Conservation (phyloP, 2,329 filamentous ascomycete genomes). For the Penicillium sp. region DNA sequence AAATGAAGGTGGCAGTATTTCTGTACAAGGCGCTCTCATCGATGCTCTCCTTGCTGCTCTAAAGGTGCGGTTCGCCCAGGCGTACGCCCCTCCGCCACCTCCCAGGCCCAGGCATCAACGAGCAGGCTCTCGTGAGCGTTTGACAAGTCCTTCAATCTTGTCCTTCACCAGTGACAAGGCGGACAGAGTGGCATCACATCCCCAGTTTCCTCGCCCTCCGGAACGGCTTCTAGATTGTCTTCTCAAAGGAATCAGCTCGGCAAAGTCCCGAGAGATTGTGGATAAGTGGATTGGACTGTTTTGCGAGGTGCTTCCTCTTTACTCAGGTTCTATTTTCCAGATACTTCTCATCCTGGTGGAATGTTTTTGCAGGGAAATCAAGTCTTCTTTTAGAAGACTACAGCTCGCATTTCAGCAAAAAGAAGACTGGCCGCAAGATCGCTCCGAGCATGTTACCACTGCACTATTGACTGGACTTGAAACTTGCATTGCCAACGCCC, state of each 20-base stretch:
- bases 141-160: slow-evolving; percentile 42
- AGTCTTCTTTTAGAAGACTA: slow-evolving; percentile 67
- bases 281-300: slow-evolving; percentile 92
- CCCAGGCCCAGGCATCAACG: slow-evolving; percentile 35
- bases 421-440: slow-evolving; percentile 38
- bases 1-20: slow-evolving; percentile 57
- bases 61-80: slow-evolving; percentile 54
- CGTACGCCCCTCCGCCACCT: slow-evolving; percentile 34
- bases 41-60: slow-evolving; percentile 74
- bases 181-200: slow-evolving; percentile 37
- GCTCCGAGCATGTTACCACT: slow-evolving; percentile 62
- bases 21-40: slow-evolving; percentile 72
- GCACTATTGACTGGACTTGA: slow-evolving; percentile 91
- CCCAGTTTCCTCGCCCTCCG: slow-evolving; percentile 46
- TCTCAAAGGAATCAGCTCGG: slow-evolving; percentile 73
- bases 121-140: slow-evolving; percentile 39
- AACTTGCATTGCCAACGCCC: slow-evolving; percentile 80
- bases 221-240: slow-evolving; percentile 77
- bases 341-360: slow-evolving; percentile 87
- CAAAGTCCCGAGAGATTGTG: slow-evolving; percentile 70
- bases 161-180: slow-evolving; percentile 48
- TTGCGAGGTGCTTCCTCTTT: slow-evolving; percentile 76
- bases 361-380: slow-evolving; percentile 78
- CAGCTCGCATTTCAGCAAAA: slow-evolving; percentile 49
- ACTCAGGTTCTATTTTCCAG: slow-evolving; percentile 81